A percentile compares a stretch with the other conserved stretches of the same genome.
phyloP scores from a whole-genome alignment of 75 land plant species.

The Selaginella tamariscina region DNA sequence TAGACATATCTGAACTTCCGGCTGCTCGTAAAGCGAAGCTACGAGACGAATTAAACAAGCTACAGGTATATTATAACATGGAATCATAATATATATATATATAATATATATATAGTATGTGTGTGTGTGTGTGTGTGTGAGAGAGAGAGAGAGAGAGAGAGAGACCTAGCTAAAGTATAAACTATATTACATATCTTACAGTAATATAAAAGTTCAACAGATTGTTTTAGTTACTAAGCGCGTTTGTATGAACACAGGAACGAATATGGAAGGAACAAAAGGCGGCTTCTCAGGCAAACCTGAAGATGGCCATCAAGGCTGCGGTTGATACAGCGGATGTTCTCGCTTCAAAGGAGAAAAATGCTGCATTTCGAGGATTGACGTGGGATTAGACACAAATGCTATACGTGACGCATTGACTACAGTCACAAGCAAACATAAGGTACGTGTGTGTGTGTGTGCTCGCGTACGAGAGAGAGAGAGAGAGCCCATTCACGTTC shows the following conservation, averaged over 20 bases:
- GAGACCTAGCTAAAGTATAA: neutral
- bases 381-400: slow-evolving; percentile 74
- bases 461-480: no score
- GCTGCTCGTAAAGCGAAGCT: slow-evolving; percentile 74
- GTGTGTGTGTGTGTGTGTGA: neutral
- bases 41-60: slow-evolving; percentile 32
- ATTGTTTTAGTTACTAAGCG: neutral
- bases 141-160: no score
- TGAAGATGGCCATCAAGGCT: slow-evolving; percentile 50
- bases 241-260: slow-evolving; percentile 34
- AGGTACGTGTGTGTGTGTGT: slow-evolving; percentile 35
- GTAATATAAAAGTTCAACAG: neutral
- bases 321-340: slow-evolving; percentile 47
- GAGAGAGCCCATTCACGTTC: no score
- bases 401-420: slow-evolving; percentile 80
- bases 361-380: slow-evolving; percentile 49
- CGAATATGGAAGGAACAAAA: slow-evolving; percentile 68
- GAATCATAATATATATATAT: neutral
- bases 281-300: slow-evolving; percentile 52
- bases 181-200: neutral
- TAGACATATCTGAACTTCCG: slow-evolving; percentile 61
- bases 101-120: no score
- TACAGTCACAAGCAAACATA: slow-evolving; percentile 47
- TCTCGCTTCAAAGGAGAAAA: slow-evolving; percentile 41
- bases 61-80: slow-evolving; percentile 41